Percentiles rank a stretch among this genome's conserved stretches.
Evolutionary conservation across 306 rosid genomes (phyloP).

Genomic region (Prunus campanulata): DNA sequence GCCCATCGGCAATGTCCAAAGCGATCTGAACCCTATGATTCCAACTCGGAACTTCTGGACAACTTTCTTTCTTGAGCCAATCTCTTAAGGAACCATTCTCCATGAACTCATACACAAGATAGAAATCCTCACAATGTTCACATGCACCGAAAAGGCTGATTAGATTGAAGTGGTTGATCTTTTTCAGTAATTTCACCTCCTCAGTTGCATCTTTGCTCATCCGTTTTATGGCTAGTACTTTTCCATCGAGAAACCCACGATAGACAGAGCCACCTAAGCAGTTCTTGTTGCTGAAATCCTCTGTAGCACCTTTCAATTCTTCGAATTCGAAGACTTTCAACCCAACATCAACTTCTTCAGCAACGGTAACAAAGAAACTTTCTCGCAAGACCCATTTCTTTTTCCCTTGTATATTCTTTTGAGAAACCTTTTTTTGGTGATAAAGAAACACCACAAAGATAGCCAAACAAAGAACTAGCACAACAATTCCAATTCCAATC

Average conservation of each 20-base stretch:
- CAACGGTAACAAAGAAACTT: conserved; percentile 45
- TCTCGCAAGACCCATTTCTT: conserved; percentile 20
- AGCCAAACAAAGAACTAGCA: conserved; percentile 18
- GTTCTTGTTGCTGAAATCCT: conserved; percentile 47
- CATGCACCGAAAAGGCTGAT: conserved; percentile 66
- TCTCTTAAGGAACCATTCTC: conserved; percentile 66
- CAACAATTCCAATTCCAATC: conserved; percentile 27
- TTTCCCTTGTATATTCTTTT: background rate
- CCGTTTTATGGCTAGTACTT: conserved; percentile 44
- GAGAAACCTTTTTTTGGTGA: conserved; percentile 23
- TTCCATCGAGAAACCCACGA: conserved; percentile 36
- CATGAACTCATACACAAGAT: conserved; percentile 65
- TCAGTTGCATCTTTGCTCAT: conserved; percentile 37
- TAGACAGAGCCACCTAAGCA: conserved; percentile 47
- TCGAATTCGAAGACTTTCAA: conserved; percentile 36
- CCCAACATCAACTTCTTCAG: conserved; percentile 35
- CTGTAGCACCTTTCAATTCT: conserved; percentile 49
- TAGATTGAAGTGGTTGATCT: conserved; percentile 64
- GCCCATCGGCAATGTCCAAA: conserved; percentile 74
- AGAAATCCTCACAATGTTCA: conserved; percentile 28
- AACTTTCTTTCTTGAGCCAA: conserved; percentile 42
- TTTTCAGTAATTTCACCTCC: conserved; percentile 59
- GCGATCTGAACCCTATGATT: conserved; percentile 61
- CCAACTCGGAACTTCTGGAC: conserved; percentile 43
- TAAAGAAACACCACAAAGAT: conserved; percentile 13